These are phyloP conservation scores for Cenococcum geophilum DNA, from an alignment of 495 filamentous ascomycete species.

Conservation along the genomic window DNA sequence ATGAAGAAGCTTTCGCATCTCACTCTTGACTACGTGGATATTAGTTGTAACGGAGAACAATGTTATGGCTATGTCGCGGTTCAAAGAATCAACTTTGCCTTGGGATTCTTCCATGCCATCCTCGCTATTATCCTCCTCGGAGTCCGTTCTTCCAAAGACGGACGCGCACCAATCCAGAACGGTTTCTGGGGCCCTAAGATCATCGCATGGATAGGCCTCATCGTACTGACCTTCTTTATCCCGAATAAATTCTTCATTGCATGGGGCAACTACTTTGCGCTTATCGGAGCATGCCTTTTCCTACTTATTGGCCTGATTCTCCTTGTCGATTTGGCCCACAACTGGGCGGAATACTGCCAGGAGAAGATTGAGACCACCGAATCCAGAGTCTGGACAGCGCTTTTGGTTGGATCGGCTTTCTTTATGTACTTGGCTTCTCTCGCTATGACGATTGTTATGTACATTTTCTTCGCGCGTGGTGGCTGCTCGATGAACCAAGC, in stretches of 20 bases:
- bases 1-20: slow-evolving; percentile 89
- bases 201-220: slow-evolving; percentile 75
- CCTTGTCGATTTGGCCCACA: slow-evolving; percentile 89
- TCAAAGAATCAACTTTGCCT: slow-evolving; percentile 94
- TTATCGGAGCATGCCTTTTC: slow-evolving; percentile 87
- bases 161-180: slow-evolving; percentile 84
- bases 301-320: slow-evolving; percentile 87
- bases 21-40: slow-evolving; percentile 90
- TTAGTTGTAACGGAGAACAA: slow-evolving; percentile 80
- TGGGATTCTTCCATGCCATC: slow-evolving; percentile 86
- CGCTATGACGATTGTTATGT: slow-evolving; percentile 93
- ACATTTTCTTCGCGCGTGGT: slow-evolving; percentile 83
- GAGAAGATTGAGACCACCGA: slow-evolving; percentile 87
- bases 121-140: slow-evolving; percentile 79
- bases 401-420: slow-evolving; percentile 86
- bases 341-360: slow-evolving; percentile 96
- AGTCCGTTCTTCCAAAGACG: slow-evolving; percentile 79
- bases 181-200: slow-evolving; percentile 89
- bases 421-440: slow-evolving; percentile 88
- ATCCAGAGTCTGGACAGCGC: slow-evolving; percentile 71
- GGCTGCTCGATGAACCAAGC: slow-evolving; percentile 93
- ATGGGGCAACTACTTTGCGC: slow-evolving; percentile 91
- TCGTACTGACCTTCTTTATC: slow-evolving; percentile 90
- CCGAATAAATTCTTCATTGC: slow-evolving; percentile 91
- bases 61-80: slow-evolving; percentile 96